Percentiles rank a stretch among this genome's conserved stretches.
Evolutionary conservation across 2,329 filamentous ascomycete species (phyloP).

Genomic region (Nemania sp.): DNA sequence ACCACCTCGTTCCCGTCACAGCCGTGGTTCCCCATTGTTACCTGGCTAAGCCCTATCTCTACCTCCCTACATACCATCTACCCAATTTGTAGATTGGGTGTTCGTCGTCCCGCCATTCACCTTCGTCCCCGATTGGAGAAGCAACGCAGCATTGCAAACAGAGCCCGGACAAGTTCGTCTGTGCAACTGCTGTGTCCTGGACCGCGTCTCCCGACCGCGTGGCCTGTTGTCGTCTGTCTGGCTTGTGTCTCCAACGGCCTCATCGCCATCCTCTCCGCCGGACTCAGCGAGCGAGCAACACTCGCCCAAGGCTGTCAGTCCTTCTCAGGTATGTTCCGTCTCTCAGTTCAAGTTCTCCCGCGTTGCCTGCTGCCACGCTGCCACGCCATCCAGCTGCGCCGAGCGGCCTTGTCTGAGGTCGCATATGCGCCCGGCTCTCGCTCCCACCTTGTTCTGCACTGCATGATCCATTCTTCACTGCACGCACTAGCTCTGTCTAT

Average conservation of each 20-base stretch:
- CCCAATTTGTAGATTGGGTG: conserved; percentile 6
- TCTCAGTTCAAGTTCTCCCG: too few species aligned
- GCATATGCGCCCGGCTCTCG: conserved; percentile 25
- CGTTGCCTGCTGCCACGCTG: not conserved
- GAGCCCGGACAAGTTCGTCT: conserved; percentile 5
- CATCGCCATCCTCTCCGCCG: conserved; percentile 9
- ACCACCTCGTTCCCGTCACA: not conserved
- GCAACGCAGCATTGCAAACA: conserved; percentile 5
- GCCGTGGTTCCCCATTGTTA: not conserved
- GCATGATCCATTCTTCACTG: conserved; percentile 25
- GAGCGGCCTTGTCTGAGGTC: conserved; percentile 20
- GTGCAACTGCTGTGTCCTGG: conserved; percentile 3
- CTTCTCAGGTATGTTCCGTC: conserved; percentile 20
- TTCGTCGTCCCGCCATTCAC: conserved; percentile 13
- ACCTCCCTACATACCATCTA: conserved; percentile 17
- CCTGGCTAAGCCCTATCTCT: not conserved
- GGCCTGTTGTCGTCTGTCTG: not conserved
- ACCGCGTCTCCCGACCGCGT: too few species aligned
- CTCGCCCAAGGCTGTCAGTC: conserved; percentile 11
- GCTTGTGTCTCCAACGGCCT: conserved; percentile 20
- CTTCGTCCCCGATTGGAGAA: conserved; percentile 14
- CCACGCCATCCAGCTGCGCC: conserved; percentile 11
- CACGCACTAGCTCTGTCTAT: conserved; percentile 15
- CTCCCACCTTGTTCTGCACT: conserved; percentile 20
- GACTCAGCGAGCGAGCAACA: too few species aligned